Percentiles rank a stretch among this genome's conserved stretches.
Evolutionary conservation across 129 eudicot species (phyloP).

Genomic region (Ambrosia trifida): DNA sequence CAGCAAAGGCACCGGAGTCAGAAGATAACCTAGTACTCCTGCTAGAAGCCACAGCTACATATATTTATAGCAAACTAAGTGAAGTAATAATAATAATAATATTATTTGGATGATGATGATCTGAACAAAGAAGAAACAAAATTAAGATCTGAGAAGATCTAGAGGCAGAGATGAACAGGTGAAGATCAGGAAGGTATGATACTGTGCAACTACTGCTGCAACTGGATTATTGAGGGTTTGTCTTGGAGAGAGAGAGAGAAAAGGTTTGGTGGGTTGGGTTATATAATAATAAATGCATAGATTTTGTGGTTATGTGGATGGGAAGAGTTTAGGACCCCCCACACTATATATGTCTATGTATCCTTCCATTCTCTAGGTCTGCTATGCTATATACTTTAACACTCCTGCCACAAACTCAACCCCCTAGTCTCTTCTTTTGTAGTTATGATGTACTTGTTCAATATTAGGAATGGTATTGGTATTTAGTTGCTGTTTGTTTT

Average conservation of each 20-base stretch:
- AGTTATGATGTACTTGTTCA: too few species aligned
- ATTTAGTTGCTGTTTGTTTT: too few species aligned
- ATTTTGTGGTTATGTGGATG: conserved; percentile 8
- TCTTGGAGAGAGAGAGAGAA: conserved; percentile 5
- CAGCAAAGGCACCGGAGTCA: conserved; percentile 86
- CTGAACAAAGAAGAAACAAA: background rate
- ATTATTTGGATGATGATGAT: too few species aligned
- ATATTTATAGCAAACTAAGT: conserved; percentile 1
- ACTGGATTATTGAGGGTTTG: background rate
- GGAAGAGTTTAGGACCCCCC: conserved; percentile 4
- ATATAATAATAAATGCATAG: conserved; percentile 15
- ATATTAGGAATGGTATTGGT: too few species aligned
- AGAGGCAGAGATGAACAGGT: background rate
- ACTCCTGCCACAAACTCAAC: background rate
- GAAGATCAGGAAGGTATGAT: background rate
- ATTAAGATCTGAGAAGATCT: background rate
- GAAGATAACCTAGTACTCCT: conserved; percentile 50
- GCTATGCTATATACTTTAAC: background rate
- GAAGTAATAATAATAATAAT: background rate
- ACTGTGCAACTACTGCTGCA: conserved; percentile 1
- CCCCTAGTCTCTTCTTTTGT: background rate
- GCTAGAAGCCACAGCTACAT: conserved; percentile 77
- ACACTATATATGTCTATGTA: background rate
- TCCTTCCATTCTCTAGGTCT: background rate
- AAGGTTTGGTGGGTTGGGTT: conserved; percentile 28